Evolutionary conservation across 2,329 filamentous ascomycete genomes (phyloP).

Genomic region (Spiromastix sp.): DNA sequence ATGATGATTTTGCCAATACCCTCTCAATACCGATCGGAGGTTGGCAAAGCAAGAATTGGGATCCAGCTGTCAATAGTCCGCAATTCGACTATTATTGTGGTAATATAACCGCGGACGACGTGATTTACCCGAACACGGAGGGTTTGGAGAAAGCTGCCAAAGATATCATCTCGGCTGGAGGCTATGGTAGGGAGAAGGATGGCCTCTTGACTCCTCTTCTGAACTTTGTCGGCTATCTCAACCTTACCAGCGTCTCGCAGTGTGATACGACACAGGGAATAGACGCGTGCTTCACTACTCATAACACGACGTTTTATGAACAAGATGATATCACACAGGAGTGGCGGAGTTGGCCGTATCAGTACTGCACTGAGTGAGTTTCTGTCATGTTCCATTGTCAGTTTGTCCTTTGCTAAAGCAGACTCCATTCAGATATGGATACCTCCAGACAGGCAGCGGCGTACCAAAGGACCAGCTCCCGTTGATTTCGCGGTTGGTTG

Average conservation of each 20-base stretch:
- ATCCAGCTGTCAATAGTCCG: constrained; percentile 41
- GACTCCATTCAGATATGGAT: constrained; percentile 57
- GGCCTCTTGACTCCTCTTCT: constrained; percentile 41
- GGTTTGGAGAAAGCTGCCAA: constrained; percentile 30
- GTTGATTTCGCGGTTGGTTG: constrained; percentile 60
- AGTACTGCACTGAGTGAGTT: constrained; percentile 39
- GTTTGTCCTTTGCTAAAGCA: background rate
- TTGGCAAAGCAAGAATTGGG: constrained; percentile 52
- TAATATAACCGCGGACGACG: constrained; percentile 40
- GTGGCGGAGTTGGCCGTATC: constrained; percentile 49
- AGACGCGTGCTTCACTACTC: constrained; percentile 42
- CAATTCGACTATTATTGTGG: constrained; percentile 45
- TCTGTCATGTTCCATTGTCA: background rate
- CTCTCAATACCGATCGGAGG: constrained; percentile 34
- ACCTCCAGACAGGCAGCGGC: constrained; percentile 61
- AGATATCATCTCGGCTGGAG: constrained; percentile 37
- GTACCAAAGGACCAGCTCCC: constrained; percentile 55
- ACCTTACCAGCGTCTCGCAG: constrained; percentile 30
- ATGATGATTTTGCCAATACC: constrained; percentile 44
- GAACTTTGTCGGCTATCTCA: constrained; percentile 48
- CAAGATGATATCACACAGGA: constrained; percentile 32
- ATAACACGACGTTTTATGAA: constrained; percentile 39
- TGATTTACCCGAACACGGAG: constrained; percentile 34
- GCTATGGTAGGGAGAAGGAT: constrained; percentile 33
- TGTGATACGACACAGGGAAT: constrained; percentile 32